Conservation (phyloP, 1,284 basidiomycete species). For the Cryptococcus depauperatus region DNA sequence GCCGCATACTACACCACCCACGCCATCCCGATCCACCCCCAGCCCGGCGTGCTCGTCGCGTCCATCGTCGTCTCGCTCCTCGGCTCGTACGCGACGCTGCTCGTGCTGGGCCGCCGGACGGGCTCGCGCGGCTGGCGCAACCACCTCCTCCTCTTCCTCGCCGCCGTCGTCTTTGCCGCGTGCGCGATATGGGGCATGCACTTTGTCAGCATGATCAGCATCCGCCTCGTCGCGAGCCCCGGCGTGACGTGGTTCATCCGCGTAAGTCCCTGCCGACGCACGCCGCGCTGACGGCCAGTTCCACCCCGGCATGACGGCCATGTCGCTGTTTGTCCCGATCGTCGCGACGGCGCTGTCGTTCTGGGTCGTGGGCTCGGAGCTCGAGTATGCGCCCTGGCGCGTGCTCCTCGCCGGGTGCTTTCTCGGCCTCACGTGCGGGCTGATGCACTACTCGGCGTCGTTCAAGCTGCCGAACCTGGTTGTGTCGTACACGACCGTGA, state of each 20-base stretch:
- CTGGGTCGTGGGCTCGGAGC: conserved; percentile 46
- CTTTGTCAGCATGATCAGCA: conserved; percentile 48
- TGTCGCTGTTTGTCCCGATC: conserved; percentile 48
- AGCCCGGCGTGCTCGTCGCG: conserved; percentile 47
- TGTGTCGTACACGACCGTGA: conserved; percentile 38
- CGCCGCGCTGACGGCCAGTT: conserved; percentile 24
- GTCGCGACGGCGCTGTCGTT: conserved; percentile 47
- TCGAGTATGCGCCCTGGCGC: conserved; percentile 43
- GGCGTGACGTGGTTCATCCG: conserved; percentile 44
- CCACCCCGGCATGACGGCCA: conserved; percentile 47
- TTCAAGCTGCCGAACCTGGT: conserved; percentile 43
- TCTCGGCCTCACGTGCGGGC: conserved; percentile 23
- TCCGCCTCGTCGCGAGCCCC: conserved; percentile 41
- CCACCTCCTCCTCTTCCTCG: conserved; percentile 46
- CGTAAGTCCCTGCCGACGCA: conserved; percentile 20
- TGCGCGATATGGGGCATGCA: conserved; percentile 58
- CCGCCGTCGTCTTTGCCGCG: conserved; percentile 77
- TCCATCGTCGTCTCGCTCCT: conserved; percentile 48
- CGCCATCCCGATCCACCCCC: conserved; percentile 44
- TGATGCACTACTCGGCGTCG: conserved; percentile 49
- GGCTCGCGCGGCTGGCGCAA: conserved; percentile 45
- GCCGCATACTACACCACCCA: conserved; percentile 40
- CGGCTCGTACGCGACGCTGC: conserved; percentile 48
- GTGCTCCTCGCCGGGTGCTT: conserved; percentile 44
- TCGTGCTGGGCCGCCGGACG: conserved; percentile 47